Conservation (phyloP, 768 basidiomycete species). For the Lentinula detonsa region DNA sequence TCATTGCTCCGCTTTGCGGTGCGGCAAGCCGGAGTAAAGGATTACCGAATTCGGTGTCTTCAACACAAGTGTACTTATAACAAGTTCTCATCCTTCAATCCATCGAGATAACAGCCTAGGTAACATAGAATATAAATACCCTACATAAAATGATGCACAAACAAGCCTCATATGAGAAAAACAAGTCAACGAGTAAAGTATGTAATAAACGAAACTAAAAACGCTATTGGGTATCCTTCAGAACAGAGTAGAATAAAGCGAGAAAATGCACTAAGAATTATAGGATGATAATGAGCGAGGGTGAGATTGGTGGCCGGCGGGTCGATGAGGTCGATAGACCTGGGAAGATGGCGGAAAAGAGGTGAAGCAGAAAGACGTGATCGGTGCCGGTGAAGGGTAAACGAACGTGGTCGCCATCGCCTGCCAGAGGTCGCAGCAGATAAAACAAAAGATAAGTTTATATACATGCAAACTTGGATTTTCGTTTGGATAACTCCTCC, state of each 20-base stretch:
- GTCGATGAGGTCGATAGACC: neutral
- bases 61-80: neutral
- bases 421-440: conserved; percentile 9
- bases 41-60: neutral
- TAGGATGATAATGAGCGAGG: neutral
- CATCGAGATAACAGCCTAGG: conserved; percentile 1
- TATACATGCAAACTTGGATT: conserved; percentile 90
- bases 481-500: conserved; percentile 78
- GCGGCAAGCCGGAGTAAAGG: neutral
- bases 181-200: conserved; percentile 18
- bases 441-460: conserved; percentile 29
- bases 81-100: neutral
- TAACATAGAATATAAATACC: conserved; percentile 12
- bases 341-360: conserved; percentile 14
- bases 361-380: conserved; percentile 18
- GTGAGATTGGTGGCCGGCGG: neutral
- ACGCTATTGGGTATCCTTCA: neutral
- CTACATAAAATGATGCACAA: conserved; percentile 21
- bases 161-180: conserved; percentile 17
- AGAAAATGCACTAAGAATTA: neutral
- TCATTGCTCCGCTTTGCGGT: neutral
- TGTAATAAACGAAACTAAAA: conserved; percentile 12
- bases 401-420: conserved; percentile 11
- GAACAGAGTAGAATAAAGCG: neutral
- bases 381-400: conserved; percentile 9